Base-by-base conservation (phyloP, 1,284 basidiomycete genomes). In the Stygiomarasmius scandens region DNA sequence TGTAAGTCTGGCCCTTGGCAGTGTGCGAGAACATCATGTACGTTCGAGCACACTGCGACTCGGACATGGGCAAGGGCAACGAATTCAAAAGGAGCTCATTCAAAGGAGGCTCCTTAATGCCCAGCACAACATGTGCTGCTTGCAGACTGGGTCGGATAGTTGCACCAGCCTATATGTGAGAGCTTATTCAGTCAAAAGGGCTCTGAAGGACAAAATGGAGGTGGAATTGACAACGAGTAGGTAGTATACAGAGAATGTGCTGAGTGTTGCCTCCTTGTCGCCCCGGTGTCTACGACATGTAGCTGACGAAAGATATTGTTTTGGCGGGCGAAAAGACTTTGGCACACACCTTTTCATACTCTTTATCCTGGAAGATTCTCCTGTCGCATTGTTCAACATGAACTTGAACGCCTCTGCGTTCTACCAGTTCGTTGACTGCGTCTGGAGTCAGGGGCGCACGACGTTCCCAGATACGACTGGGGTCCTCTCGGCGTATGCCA, bases 21-120 rank as follows among this genome's bases (percentile, higher is more conserved):
- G 93, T 95, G 71, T 96, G 94, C 27, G 90, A 93, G 78, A 96
- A 96, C 87, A 94, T 93, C 58, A 95, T 72, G 63, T 92, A 86
- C 2, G 88, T 92, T 20, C 87, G 81, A 5, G 80, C 69, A 64
- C 54, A 52, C 24, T 48, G 58, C 19, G 60, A 59, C 2, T 38
- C 22, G 22, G 63, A 61, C 19, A 58, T 52, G 2, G 59, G 54
- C 12, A 70, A 53, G 2, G 60, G 54, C 16, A 71, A 50, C 25
- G 81, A 78, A 29, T 72, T 67, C 4, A 78, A 81, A 61, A 85
- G 70, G n/a, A 94, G 75, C 62, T 85, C 81, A 34, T 74, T 55
- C 3, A 93, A 71, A 2, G 90, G 89, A 0, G 90, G 86, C 71
- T 96, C 94, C 69, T 96, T 96, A 71, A 96, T 93, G 1, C 93